Conservation (phyloP, 352 stramenopile genomes). For the Thraustochytrium striatum region DNA sequence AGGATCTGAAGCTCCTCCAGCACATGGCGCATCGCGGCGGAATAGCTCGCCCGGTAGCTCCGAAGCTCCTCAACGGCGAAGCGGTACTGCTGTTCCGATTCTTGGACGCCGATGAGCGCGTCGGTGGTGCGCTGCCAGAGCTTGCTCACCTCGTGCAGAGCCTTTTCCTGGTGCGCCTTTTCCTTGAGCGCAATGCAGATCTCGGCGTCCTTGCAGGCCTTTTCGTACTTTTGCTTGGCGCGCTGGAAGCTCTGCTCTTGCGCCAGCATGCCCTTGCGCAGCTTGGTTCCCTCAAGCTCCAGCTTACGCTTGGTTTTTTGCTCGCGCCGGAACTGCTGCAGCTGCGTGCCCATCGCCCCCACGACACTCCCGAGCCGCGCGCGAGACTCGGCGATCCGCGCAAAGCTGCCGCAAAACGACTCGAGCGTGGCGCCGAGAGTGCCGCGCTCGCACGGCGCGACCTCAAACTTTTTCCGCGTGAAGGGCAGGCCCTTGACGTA, state of each 20-base stretch:
- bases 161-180: slow-evolving; percentile 45
- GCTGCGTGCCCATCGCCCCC: slow-evolving; percentile 32
- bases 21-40: slow-evolving; percentile 2
- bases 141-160: slow-evolving; percentile 37
- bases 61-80: slow-evolving; percentile 30
- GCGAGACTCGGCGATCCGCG: background rate
- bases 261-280: slow-evolving; percentile 10
- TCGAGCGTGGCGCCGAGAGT: slow-evolving; percentile 1
- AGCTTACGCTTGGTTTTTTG: slow-evolving; percentile 36
- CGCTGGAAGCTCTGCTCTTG: slow-evolving; percentile 30
- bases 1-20: slow-evolving; percentile 20
- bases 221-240: slow-evolving; percentile 42
- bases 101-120: slow-evolving; percentile 38
- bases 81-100: slow-evolving; percentile 43
- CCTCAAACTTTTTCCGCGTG: slow-evolving; percentile 32
- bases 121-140: slow-evolving; percentile 42
- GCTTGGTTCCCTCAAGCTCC: slow-evolving; percentile 1
- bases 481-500: slow-evolving; percentile 30
- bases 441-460: slow-evolving; percentile 18
- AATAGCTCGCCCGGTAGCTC: background rate
- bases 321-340: slow-evolving; percentile 38
- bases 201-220: slow-evolving; percentile 39
- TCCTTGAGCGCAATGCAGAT: slow-evolving; percentile 37
- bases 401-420: slow-evolving; percentile 18
- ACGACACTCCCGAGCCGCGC: slow-evolving; percentile 31